Base-by-base conservation (phyloP, 2,329 filamentous ascomycete genomes). In the Talaromyces sp. region DNA sequence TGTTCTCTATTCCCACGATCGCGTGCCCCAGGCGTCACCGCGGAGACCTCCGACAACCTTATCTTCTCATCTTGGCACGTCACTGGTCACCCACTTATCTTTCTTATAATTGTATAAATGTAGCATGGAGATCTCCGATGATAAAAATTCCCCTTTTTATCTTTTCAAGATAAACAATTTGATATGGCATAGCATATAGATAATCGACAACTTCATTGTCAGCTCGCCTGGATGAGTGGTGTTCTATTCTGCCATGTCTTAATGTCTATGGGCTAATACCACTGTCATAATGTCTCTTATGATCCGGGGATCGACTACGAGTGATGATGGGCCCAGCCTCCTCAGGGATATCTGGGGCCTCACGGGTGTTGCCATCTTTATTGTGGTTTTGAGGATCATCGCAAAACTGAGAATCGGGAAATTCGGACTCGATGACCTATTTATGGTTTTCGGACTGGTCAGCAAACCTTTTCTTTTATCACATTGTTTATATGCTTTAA, bases 361-460 rank as follows among this genome's bases (percentile, higher is more conserved):
- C 11, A 55, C 60, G 11, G 57, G 35, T 8, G 44, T 64, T 19
- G 58, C 60, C 1, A 57, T 62, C 32, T 0, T 62, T 11, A 46
- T 54, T 2, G 29, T 65, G 9, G 16, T 47, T 8, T 51, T 66
- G 40, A 58, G 64, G 36, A 45, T 65, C 11, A 10, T 46, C 41
- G 60, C 64, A 7, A 66, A 65, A 49, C 49, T 52, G 22, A 56
- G 56, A 32, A 56, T 66, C 5, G n/a, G 50, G 16, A 64, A 65
- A 35, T 54, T 63, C 19, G 61, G 54, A 2, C 47, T 40, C 35
- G 64, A 66, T 55, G 64, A 66, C 53, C n/a, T 57, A 19, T 52
- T 66, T 2, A 64, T 63, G 58, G 44, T 45, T n/a, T 58, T 52
- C 32, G 58, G 63, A 20, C 53, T 65, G 56, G 63, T 65, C 44